Conservation (phyloP, 2,329 filamentous ascomycete genomes). For the Colletotrichum spaethianum region DNA sequence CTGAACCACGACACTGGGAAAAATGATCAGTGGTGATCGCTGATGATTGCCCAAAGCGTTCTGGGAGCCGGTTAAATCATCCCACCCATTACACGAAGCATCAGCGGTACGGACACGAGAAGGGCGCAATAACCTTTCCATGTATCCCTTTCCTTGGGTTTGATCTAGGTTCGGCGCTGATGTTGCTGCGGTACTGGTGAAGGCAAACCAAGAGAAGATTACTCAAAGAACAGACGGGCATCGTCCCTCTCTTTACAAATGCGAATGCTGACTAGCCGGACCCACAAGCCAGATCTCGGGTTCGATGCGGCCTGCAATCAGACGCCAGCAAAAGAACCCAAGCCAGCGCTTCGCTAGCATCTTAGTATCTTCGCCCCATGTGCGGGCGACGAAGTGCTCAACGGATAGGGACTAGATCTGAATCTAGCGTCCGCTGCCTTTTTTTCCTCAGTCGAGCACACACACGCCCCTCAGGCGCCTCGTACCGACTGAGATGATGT, state of each 20-base stretch:
- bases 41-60: slow-evolving; percentile 3
- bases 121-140: neutral
- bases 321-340: slow-evolving; percentile 18
- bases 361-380: slow-evolving; percentile 28
- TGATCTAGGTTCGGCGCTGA: neutral
- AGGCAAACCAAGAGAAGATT: neutral
- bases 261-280: neutral
- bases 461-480: neutral
- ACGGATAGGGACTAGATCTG: slow-evolving; percentile 30
- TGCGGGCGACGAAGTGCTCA: slow-evolving; percentile 34
- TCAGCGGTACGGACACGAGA: neutral
- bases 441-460: neutral
- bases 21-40: slow-evolving; percentile 26
- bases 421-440: slow-evolving; percentile 14
- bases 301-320: slow-evolving; percentile 1
- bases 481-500: slow-evolving; percentile 7
- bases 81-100: neutral
- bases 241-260: neutral
- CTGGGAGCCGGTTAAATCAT: slow-evolving; percentile 27
- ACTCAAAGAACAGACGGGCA: neutral
- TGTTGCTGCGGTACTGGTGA: neutral
- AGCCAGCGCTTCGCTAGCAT: slow-evolving; percentile 27
- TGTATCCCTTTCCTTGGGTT: neutral
- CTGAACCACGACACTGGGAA: slow-evolving; percentile 34
- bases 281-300: neutral